A percentile compares a stretch with the other conserved stretches of the same genome.
Conservation (phyloP, 1,139 yeast species). For the Pneumocystis jirovecii region DNA sequence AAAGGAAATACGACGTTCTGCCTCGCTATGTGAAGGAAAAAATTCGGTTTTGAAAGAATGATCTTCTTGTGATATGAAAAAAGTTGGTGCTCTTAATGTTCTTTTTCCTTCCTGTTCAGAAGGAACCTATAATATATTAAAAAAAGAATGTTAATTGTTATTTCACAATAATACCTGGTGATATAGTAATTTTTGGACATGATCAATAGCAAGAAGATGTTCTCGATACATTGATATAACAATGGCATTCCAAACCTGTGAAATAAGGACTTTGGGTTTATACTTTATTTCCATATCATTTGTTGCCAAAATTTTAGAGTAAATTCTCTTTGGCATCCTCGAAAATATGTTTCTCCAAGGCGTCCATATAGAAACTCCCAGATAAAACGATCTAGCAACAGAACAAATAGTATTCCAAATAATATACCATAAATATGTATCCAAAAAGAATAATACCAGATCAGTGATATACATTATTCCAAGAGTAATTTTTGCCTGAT, state of each 20-base stretch:
- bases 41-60: slow-evolving; percentile 87
- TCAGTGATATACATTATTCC: slow-evolving; percentile 89
- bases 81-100: slow-evolving; percentile 95
- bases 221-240: slow-evolving; percentile 98
- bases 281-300: slow-evolving; percentile 98
- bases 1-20: slow-evolving; percentile 97
- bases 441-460: slow-evolving; percentile 88
- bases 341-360: slow-evolving; percentile 99
- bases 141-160: slow-evolving; percentile 1
- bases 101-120: slow-evolving; percentile 95
- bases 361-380: slow-evolving; percentile 95
- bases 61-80: slow-evolving; percentile 95
- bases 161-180: slow-evolving; percentile 36
- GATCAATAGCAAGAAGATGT: slow-evolving; percentile 92
- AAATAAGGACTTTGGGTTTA: slow-evolving; percentile 93
- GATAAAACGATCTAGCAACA: slow-evolving; percentile 91
- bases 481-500: slow-evolving; percentile 74
- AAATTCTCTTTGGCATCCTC: slow-evolving; percentile 94
- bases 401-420: slow-evolving; percentile 87
- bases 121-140: slow-evolving; percentile 50
- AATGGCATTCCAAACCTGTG: slow-evolving; percentile 98
- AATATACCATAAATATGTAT: slow-evolving; percentile 98
- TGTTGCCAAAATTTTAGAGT: slow-evolving; percentile 91
- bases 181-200: slow-evolving; percentile 87
- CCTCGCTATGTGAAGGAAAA: slow-evolving; percentile 92